These are phyloP conservation scores for Heterobasidion occidentale DNA, from an alignment of 1,284 basidiomycete genomes.

Conservation along the genomic window DNA sequence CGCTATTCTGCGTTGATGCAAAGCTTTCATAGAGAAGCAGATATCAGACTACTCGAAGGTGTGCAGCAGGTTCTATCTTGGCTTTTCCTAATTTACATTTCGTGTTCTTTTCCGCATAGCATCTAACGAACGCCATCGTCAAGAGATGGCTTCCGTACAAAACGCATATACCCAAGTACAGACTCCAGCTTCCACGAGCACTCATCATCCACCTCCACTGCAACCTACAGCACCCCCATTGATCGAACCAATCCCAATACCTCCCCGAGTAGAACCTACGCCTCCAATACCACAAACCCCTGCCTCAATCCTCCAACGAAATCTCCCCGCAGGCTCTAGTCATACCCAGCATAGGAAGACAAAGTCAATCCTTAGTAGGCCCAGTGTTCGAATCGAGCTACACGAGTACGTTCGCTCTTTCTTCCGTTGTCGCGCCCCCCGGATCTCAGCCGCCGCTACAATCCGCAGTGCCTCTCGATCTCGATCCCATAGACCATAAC, in stretches of 20 bases:
- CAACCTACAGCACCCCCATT: neutral
- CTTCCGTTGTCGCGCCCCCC: neutral
- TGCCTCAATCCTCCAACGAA: neutral
- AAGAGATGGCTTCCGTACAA: slow-evolving; percentile 10
- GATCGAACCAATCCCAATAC: neutral
- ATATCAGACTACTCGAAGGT: slow-evolving; percentile 66
- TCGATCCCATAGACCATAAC: neutral
- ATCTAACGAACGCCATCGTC: slow-evolving; percentile 10
- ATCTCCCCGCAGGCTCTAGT: slow-evolving; percentile 6
- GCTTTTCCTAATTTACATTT: neutral
- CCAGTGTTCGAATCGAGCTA: slow-evolving; percentile 14
- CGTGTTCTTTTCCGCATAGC: slow-evolving; percentile 1
- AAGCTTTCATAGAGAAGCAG: slow-evolving; percentile 72
- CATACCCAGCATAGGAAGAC: slow-evolving; percentile 12
- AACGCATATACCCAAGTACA: slow-evolving; percentile 9
- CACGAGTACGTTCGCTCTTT: slow-evolving; percentile 8
- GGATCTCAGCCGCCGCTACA: neutral
- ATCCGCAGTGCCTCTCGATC: neutral
- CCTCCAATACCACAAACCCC: slow-evolving; percentile 4
- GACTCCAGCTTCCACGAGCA: slow-evolving; percentile 3
- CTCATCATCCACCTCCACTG: neutral
- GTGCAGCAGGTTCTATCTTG: slow-evolving; percentile 8
- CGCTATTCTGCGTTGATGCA: slow-evolving; percentile 71
- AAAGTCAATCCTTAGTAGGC: slow-evolving; percentile 10
- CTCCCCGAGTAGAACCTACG: neutral